phyloP scores from a whole-genome alignment of 2,329 filamentous ascomycete genomes.

The Fusarium virguliforme region DNA sequence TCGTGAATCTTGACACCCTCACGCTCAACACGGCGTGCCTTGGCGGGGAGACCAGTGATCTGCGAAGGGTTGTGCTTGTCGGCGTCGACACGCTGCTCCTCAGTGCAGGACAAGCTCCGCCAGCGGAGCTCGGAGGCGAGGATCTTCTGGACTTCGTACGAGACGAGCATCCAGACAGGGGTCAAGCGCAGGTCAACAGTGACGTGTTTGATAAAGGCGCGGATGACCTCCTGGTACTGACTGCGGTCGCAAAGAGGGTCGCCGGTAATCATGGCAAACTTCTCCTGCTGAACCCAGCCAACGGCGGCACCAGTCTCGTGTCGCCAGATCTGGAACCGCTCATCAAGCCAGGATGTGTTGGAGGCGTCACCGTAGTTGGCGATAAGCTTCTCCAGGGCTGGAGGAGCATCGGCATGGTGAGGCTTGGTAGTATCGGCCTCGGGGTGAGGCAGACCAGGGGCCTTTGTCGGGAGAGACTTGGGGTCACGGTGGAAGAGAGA shows the following conservation, averaged over 20 bases:
- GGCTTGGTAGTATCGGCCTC: conserved; percentile 82
- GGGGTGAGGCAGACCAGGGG: conserved; percentile 82
- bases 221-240: conserved; percentile 82
- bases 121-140: conserved; percentile 86
- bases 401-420: conserved; percentile 70
- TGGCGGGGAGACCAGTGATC: conserved; percentile 72
- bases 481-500: conserved; percentile 92
- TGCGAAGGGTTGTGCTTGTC: conserved; percentile 71
- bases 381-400: conserved; percentile 87
- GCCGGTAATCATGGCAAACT: conserved; percentile 87
- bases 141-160: conserved; percentile 82
- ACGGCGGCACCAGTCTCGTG: conserved; percentile 88
- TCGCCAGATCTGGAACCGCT: conserved; percentile 90
- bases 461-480: conserved; percentile 82
- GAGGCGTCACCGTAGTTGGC: conserved; percentile 96
- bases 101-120: conserved; percentile 90
- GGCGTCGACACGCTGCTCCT: conserved; percentile 89
- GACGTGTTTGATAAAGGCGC: conserved; percentile 82
- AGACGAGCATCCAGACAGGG: conserved; percentile 92
- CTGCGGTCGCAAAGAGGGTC: conserved; percentile 87
- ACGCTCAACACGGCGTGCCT: conserved; percentile 84
- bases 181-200: conserved; percentile 79
- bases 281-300: conserved; percentile 83
- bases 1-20: conserved; percentile 88
- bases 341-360: conserved; percentile 94